Base-by-base conservation (phyloP, 2,329 filamentous ascomycete species). In the Simplicillium aogashimaense region DNA sequence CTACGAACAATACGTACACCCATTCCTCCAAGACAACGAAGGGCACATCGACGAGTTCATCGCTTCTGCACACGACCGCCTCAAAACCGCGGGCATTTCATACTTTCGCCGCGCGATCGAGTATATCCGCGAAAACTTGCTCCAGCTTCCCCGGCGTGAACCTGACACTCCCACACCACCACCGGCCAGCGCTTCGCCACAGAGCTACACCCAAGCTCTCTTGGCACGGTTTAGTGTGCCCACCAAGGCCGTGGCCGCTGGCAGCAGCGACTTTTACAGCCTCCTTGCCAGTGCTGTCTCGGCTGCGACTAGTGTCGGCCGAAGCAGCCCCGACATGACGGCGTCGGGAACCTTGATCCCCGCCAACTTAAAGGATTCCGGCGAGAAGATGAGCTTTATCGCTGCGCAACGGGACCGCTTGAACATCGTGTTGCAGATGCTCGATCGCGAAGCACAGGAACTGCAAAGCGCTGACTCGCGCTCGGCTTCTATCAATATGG, bases 21-120 rank as follows among this genome's bases (percentile, higher is more conserved):
- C 90, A 0, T 95, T 90, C 67, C 79, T 98, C 37, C 72, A 79
- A 53, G 75, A 88, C 45, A 90, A 98, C 61, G 92, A 97, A 63
- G 62, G 72, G 34, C 78, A 86, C 49, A 97, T 98, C 61, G 92
- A 98, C 56, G 78, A 86, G 45, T 82, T 95, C 56, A 95, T 97
- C 59, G 81, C 81, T 48, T 76, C 79, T 44, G 72, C 81, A 32
- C 89, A 97, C 60, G 85, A 87, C 49, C 79, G 81, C 43, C 77
- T 86, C 45, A 85, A 81, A 63, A 69, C 78, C 13, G 79, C 86
- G 31, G 89, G 90, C 32, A 69, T 94, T 43, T 70, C 79, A 50
- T 89, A 88, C 58, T 62, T 89, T 46, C 83, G 83, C 55, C 73
- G 76, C 49, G 74, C 74, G 38, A 76, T 89, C 51, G 83, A 87